Base-by-base conservation (phyloP, 495 filamentous ascomycete species). In the Pyrenula massariospora region DNA sequence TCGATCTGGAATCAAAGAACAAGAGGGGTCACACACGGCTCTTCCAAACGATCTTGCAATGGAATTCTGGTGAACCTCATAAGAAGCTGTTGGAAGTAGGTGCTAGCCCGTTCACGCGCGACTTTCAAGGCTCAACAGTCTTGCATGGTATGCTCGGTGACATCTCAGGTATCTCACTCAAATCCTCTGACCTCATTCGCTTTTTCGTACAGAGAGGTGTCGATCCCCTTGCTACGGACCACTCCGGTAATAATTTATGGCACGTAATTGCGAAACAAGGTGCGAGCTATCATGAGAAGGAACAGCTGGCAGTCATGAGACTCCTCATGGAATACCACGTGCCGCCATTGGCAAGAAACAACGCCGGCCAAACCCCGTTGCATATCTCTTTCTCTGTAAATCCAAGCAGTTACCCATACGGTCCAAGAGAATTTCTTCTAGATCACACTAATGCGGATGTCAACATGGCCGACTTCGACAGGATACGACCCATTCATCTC, bases 51-150 rank as follows among this genome's bases (percentile, higher is more conserved):
- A n/a, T n/a, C 53, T 24, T 15, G 52, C 21, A 36, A 53, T 31
- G 56, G 22, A 15, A 20, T 10, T 47, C 19, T 25, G 21, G 53
- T 22, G 51, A 56, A 2, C 24, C 63, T 3, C 63, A 64, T 47
- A 20, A 55, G 21, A 55, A 52, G 12, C 60, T 65, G 22, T 20
- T 62, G 22, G 55, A 57, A 21, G 36, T 48, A 1, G 65, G 65
- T 10, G 59, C 58, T 21, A 52, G 60, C 22, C 57, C 42, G 15
- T 56, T 62, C 50, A 56, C 63, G 3, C 58, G 52, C 10, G 59
- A 63, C 52, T 57, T 58, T 20, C 24, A 58, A 12, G 65, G 66
- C 1, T 64, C 65, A 42, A 70, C 66, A 2, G 65, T 65, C 0
- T 25, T 68, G 10, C 66, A 42, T 69, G 54, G 8, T n/a, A 0